Evolutionary conservation across 2,329 filamentous ascomycete species (phyloP), one percentile per base, ranked within the genome.

Genomic region (Bisporella sp.): DNA sequence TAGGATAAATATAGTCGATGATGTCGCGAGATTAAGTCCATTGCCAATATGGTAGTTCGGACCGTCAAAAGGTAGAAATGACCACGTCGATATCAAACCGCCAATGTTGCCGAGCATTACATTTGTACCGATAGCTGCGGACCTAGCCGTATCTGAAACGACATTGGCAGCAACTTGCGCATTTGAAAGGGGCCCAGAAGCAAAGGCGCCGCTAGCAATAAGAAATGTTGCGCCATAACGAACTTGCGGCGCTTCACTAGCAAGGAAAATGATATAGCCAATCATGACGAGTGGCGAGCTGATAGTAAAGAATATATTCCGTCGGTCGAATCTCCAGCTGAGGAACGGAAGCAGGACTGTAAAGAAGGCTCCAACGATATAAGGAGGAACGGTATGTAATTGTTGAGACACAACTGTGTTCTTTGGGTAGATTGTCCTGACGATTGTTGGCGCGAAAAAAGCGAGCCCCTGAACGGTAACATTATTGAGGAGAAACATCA

Each of bases 71-170:
- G 77, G 75, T 12, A 87, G 59, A 66, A 84, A 87, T 1, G 72
- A 75, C 82, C 82, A 87, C 0, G 80, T 84, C 1, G 78, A 75
- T 51, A 85, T 74, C 33, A 88, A 64, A 0, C 84, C 85, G 2
- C 85, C 85, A n/a, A 88, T 63, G 49, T 87, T 88, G 31, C 84
- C 85, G 29, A 86, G 69, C 83, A 88, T 87, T 60, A 88, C 81
- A 48, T 80, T 81, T 0, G 76, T 78, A 8, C 79, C 83, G 41
- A 88, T 85, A 21, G 21, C 21, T 21, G 21, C 21, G 21, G 21
- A 21, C 21, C 21, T 21, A 21, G 21, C 21, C 3, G 21, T 21
- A 21, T 21, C 21, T 4, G 80, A 82, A 6, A 87, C 76, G 0
- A 89, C 83, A 57, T 88, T 88, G 5, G 83, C 84, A 0, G 82